Evolutionary conservation across 2,329 filamentous ascomycete genomes (phyloP), one percentile per base, ranked within the genome.

Genomic region (Oidium heveae): DNA sequence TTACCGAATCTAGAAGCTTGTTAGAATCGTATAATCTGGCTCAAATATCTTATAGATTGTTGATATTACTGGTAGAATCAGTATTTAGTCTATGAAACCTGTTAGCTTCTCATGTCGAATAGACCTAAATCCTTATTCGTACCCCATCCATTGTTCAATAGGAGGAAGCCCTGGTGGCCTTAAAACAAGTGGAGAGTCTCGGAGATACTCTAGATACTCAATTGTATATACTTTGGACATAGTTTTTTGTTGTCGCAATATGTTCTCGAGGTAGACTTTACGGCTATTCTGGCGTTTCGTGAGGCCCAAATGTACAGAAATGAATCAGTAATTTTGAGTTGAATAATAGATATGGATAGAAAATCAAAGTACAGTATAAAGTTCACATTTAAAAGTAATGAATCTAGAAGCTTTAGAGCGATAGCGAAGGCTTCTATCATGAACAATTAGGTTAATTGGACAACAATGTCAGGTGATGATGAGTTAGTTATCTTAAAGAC

Each of bases 81-180:
- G 59, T 53, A 32, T 61, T 57, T 57, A 60, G 55, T 57, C 63
- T 65, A 46, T 24, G 52, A 56, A 22, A 41, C 58, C 32, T 39
- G 60, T 64, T 54, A 64, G 57, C 52, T 56, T 49, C 22, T 36
- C 22, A n/a, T 50, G 41, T 56, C 37, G 16, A 22, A 37, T 20
- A 13, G 20, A 16, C 36, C n/a, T 32, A 16, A 24, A 54, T 47
- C 4, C 33, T 41, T 28, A 39, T 55, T 56, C 63, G 58, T 73
- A 94, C 84, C 89, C 87, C 86, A 95, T 94, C 88, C 88, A 96
- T 72, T 94, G 86, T 70, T 94, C 86, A 59, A 82, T 76, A 28
- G 86, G 83, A 59, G 87, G 88, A 49, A 95, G 74, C 59, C 74
- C 76, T 59, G 81, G 72, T 50, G 89, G 89, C 68, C 85, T 93